Evolutionary conservation across 2,329 filamentous ascomycete genomes (phyloP), one percentile per base, ranked within the genome.

Genomic region (Cyphellophora europaea): DNA sequence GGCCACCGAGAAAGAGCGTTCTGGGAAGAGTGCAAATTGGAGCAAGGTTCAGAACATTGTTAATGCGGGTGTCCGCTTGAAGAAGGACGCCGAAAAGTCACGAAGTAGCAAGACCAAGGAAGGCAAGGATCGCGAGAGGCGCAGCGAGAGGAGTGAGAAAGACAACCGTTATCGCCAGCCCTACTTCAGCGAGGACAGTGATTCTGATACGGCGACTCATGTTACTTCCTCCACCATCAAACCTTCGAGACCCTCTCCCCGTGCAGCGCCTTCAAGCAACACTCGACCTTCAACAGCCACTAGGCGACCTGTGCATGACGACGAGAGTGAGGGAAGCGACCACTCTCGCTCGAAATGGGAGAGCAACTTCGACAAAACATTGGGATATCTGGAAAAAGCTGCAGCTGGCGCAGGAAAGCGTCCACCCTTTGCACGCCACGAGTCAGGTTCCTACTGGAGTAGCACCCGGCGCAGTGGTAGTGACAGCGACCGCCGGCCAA

Each of bases 101-200:
- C 41, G 37, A 31, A 37, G 27, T 23, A 41, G 35, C 30, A 40
- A 39, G n/a, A 45, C 48, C 18, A 61, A 55, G 37, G 58, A 62
- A 19, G 56, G 52, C 34, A 65, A 61, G 49, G 62, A 61, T 41
- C 62, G 57, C 43, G 62, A 65, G 45, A 58, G 61, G 33, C 57
- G 50, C 36, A 56, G 54, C 36, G 61, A 64, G 33, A 47, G 48
- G 28, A 57, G 52, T 21, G 58, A 60, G 18, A 67, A 65, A 42
- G 18, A 36, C 16, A 53, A 55, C 33, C 54, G 54, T 17, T 50
- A 48, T 16, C 41, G 48, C 21, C 48, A 44, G 12, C 27, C 51
- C 3, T 54, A 51, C 38, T 49, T 50, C 3, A 48, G 48, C 16
- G 53, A 53, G 5, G 57, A 56, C 10, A 58, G 53, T 16, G 59